phyloP scores from a whole-genome alignment of 2,329 filamentous ascomycete genomes.

The Botrytis fabae region DNA sequence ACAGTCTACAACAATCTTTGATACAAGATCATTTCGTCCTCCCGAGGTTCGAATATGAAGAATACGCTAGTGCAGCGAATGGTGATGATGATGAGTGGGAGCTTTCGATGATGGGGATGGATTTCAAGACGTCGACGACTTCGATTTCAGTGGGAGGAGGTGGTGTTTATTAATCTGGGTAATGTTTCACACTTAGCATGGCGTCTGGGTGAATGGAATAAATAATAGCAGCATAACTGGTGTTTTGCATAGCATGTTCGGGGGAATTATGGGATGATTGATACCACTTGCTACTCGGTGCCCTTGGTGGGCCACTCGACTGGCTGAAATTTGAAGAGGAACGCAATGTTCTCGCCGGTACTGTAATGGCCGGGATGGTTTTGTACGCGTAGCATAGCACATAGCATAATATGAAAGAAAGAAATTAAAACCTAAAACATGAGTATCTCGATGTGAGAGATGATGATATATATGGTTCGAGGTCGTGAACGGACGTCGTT shows the following conservation, averaged over 20 bases:
- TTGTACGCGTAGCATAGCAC: constrained; percentile 13
- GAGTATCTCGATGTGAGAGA: neutral
- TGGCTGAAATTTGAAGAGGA: constrained; percentile 9
- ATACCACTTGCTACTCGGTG: constrained; percentile 15
- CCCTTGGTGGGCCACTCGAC: neutral
- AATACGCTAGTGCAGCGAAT: constrained; percentile 5
- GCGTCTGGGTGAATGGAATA: neutral
- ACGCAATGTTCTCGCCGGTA: neutral
- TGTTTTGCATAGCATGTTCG: constrained; percentile 10
- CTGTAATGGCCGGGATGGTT: neutral
- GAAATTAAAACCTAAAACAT: neutral
- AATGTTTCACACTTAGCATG: constrained; percentile 1
- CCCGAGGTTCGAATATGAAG: constrained; percentile 17
- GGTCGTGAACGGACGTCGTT: neutral
- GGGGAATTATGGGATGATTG: constrained; percentile 10
- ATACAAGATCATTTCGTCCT: constrained; percentile 17
- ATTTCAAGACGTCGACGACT: constrained; percentile 6
- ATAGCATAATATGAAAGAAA: constrained; percentile 7
- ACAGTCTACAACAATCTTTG: constrained; percentile 18
- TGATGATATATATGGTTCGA: neutral
- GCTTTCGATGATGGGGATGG: constrained; percentile 20
- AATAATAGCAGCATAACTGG: neutral
- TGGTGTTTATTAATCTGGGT: constrained; percentile 5
- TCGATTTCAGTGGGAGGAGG: neutral
- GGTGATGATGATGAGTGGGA: constrained; percentile 24